A percentile compares a stretch with the other conserved stretches of the same genome.
These are phyloP conservation scores for Ascochyta clinopodiicola DNA, from an alignment of 2,329 filamentous ascomycete species.

Conservation along the genomic window DNA sequence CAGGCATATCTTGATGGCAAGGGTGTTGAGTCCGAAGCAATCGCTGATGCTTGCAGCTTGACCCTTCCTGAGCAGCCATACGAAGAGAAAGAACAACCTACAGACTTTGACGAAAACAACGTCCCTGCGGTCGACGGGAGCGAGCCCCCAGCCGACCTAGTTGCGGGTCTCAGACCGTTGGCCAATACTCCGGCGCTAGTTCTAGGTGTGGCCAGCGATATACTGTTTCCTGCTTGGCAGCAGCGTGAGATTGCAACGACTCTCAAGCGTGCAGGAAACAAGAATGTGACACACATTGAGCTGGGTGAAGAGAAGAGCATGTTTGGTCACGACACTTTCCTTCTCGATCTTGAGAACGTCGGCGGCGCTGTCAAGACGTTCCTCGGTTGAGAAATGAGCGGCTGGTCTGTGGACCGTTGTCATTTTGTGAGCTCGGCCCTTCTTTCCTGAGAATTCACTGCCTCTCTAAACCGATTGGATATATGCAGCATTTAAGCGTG, in stretches of 20 bases:
- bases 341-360: constrained; percentile 90
- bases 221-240: constrained; percentile 97
- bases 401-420: neutral
- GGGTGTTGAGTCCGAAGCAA: constrained; percentile 28
- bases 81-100: constrained; percentile 74
- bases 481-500: constrained; percentile 15
- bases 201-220: constrained; percentile 93
- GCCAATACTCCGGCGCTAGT: constrained; percentile 83
- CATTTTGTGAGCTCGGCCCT: constrained; percentile 4
- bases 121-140: constrained; percentile 43
- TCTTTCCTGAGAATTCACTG: neutral
- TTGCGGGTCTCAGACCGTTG: constrained; percentile 74
- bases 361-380: constrained; percentile 84
- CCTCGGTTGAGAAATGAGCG: constrained; percentile 60
- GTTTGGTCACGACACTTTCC: constrained; percentile 96
- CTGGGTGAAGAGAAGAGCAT: constrained; percentile 91
- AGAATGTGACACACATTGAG: constrained; percentile 84
- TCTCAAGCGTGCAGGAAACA: constrained; percentile 77
- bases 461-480: neutral
- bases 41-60: constrained; percentile 70
- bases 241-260: constrained; percentile 92
- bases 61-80: constrained; percentile 85
- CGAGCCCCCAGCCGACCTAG: constrained; percentile 77
- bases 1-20: constrained; percentile 51
- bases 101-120: constrained; percentile 36